Conservation (phyloP, 306 rosid genomes). For the Prinsepia uniflora region DNA sequence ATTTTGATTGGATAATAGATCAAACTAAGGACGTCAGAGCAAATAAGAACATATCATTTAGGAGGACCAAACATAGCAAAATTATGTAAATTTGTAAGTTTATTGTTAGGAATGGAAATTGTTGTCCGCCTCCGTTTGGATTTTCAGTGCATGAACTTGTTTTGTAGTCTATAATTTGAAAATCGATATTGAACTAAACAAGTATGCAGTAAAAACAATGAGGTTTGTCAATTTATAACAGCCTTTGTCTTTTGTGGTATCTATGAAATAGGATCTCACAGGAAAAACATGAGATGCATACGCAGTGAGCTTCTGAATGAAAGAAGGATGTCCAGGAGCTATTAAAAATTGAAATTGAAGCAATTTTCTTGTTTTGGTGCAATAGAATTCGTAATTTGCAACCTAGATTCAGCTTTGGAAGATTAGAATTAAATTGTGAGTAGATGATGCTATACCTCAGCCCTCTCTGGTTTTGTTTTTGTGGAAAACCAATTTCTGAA, state of each 20-base stretch:
- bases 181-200: background rate
- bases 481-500: background rate
- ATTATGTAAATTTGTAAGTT: background rate
- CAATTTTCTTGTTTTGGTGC: background rate
- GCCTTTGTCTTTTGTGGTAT: background rate
- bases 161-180: background rate
- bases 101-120: slow-evolving; percentile 13
- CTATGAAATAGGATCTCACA: background rate
- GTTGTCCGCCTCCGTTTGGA: background rate
- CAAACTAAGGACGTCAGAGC: background rate
- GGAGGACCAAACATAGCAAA: background rate
- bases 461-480: background rate
- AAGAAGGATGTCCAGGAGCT: background rate
- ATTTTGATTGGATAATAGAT: background rate
- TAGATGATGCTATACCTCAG: background rate
- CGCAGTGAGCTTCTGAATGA: background rate
- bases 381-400: background rate
- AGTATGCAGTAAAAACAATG: background rate
- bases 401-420: background rate
- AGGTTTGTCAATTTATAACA: background rate
- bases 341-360: background rate
- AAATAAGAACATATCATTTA: background rate
- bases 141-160: background rate
- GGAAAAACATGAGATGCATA: background rate
- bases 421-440: background rate